Percentiles rank a stretch among this genome's conserved stretches.
Conservation (phyloP, 192 early-diverging fungal species). For the Umbelopsis ramanniana region DNA sequence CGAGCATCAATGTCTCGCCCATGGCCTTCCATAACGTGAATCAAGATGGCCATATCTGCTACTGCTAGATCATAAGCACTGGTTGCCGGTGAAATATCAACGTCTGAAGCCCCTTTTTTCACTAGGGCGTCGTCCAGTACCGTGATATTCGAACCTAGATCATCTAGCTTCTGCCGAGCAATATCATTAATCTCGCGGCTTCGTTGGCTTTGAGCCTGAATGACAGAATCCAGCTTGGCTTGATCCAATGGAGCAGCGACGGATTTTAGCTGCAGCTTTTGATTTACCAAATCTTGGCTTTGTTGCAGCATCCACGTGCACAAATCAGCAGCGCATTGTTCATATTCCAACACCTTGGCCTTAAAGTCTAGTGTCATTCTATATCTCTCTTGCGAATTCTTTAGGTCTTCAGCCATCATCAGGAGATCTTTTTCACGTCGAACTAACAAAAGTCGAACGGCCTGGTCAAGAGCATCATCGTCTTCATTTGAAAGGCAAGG, state of each 20-base stretch:
- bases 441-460: background rate
- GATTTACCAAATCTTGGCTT: conserved; percentile 3
- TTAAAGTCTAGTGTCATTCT: conserved; percentile 6
- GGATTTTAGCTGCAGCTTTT: background rate
- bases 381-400: background rate
- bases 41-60: conserved; percentile 8
- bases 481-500: background rate
- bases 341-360: background rate
- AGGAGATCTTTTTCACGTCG: background rate
- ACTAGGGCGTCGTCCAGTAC: background rate
- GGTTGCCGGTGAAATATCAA: conserved; percentile 15
- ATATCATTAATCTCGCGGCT: background rate
- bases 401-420: background rate
- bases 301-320: conserved; percentile 14
- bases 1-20: conserved; percentile 11
- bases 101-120: background rate
- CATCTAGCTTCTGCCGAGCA: background rate
- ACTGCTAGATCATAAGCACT: conserved; percentile 9
- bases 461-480: background rate
- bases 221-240: background rate
- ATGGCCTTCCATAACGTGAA: conserved; percentile 12
- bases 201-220: background rate
- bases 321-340: conserved; percentile 1
- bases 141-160: background rate
- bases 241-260: background rate